A percentile compares a stretch with the other conserved stretches of the same genome.
phyloP scores from a whole-genome alignment of 768 basidiomycete species.

The Psilocybe azurescens region DNA sequence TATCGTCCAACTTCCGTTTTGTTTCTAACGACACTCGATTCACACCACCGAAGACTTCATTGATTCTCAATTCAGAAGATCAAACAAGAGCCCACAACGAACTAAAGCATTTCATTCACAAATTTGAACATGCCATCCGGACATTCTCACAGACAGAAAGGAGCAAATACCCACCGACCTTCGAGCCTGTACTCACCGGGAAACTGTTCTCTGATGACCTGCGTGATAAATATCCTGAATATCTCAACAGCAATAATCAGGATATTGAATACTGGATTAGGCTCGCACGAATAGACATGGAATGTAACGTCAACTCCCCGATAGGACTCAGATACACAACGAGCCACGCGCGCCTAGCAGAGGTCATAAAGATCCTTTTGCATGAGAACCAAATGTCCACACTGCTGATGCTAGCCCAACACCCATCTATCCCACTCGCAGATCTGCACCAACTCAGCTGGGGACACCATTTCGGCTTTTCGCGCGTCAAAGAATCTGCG shows the following conservation, averaged over 20 bases:
- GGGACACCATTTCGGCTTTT: conserved; percentile 40
- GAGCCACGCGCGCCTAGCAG: conserved; percentile 32
- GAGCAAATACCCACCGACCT: conserved; percentile 31
- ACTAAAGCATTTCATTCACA: conserved; percentile 38
- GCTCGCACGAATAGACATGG: conserved; percentile 1
- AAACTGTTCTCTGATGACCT: conserved; percentile 37
- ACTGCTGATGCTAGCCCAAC: conserved; percentile 42
- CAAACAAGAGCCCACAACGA: conserved; percentile 21
- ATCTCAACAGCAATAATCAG: conserved; percentile 35
- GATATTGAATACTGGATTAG: conserved; percentile 39
- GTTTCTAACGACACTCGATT: conserved; percentile 31
- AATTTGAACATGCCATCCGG: conserved; percentile 31
- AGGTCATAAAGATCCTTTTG: conserved; percentile 41
- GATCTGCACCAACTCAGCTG: conserved; percentile 30
- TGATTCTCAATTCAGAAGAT: conserved; percentile 26
- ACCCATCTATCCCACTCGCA: conserved; percentile 36
- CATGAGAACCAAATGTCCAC: conserved; percentile 35
- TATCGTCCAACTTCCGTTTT: conserved; percentile 39
- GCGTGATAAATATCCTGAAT: conserved; percentile 32
- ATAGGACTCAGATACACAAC: conserved; percentile 22
- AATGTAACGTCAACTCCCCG: background rate
- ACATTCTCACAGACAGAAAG: conserved; percentile 43
- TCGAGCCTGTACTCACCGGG: conserved; percentile 21
- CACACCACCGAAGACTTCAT: conserved; percentile 34
- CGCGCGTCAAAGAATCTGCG: conserved; percentile 33